Evolutionary conservation across 176 grass and related monocot genomes (phyloP), one percentile per base, ranked within the genome.

Genomic region (Bolboschoenus planiculmis): DNA sequence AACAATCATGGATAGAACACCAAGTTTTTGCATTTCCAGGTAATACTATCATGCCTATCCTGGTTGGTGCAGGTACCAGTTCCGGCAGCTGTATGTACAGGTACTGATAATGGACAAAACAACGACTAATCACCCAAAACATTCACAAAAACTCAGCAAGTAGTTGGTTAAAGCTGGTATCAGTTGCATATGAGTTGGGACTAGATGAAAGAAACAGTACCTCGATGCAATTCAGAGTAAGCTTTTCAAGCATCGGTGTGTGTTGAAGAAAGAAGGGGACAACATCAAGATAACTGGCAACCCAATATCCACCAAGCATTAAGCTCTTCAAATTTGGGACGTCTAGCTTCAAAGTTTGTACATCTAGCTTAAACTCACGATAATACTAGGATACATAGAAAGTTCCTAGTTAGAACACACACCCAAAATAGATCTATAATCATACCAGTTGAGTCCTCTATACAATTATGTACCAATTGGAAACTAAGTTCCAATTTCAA

Each of bases 251-350:
- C 37, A 62, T 46, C 4, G 79, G 58, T 30, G 58, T 43, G 27
- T 82, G 56, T 11, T 64, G 56, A 46, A 82, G 79, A 82, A 82
- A 82, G 36, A 48, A 82, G 44, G 56, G 40, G 59, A 82, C 21
- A 10, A 37, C 58, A 65, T 64, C 56, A 20, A 31, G 39, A 82
- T 65, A 50, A 62, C 37, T 48, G 10, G 37, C 20, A 27, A 48
- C 23, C 79, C 79, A 82, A 48, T 34, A 27, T 64, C 79, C 79
- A 46, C 79, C 79, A 82, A 82, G 58, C 42, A 20, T 82, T 65
- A 82, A 82, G 27, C 40, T 27, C 56, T 82, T 82, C 56, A 82
- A 33, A 82, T 82, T 82, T 46, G 39, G 57, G 4, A 82, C 21
- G 18, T 82, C 56, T 64, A 82, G 79, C 65, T 68, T 68, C 34